Conservation (phyloP, 2,329 filamentous ascomycete species). For the Colletotrichum sp. region DNA sequence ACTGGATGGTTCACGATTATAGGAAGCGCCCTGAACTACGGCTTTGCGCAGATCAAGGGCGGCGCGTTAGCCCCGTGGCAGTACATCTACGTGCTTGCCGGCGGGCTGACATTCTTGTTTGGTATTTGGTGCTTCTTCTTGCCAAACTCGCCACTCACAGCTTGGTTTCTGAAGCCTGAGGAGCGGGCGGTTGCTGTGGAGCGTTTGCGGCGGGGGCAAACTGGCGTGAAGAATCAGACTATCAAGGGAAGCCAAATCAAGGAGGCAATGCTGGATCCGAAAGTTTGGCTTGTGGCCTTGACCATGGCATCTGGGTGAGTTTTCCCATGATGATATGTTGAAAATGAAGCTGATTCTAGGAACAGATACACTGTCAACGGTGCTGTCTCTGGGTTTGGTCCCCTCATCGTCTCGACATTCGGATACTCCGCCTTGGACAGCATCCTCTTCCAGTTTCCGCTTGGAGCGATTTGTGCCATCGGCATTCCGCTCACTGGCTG, state of each 20-base stretch:
- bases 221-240: conserved; percentile 51
- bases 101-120: conserved; percentile 53
- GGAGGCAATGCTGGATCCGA: conserved; percentile 52
- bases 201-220: conserved; percentile 52
- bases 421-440: conserved; percentile 55
- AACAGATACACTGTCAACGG: conserved; percentile 57
- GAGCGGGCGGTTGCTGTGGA: conserved; percentile 59
- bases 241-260: conserved; percentile 52
- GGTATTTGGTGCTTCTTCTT: conserved; percentile 57
- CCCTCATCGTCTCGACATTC: conserved; percentile 59
- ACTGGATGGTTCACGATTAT: conserved; percentile 51
- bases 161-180: conserved; percentile 59
- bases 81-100: conserved; percentile 58
- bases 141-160: conserved; percentile 57
- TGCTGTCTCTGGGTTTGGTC: conserved; percentile 60
- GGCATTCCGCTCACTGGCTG: conserved; percentile 60
- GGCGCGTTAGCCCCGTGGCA: conserved; percentile 54
- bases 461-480: conserved; percentile 59
- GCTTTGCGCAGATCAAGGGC: conserved; percentile 51
- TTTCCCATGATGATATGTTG: no score
- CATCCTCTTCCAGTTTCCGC: conserved; percentile 64
- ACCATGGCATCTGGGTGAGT: conserved; percentile 56
- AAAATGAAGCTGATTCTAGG: not conserved
- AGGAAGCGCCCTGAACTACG: conserved; percentile 54
- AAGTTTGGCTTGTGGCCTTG: conserved; percentile 56